Percentiles rank a stretch among this genome's conserved stretches.
These are phyloP conservation scores for Jackrogersella minutella DNA, from an alignment of 495 filamentous ascomycete species.

Conservation along the genomic window DNA sequence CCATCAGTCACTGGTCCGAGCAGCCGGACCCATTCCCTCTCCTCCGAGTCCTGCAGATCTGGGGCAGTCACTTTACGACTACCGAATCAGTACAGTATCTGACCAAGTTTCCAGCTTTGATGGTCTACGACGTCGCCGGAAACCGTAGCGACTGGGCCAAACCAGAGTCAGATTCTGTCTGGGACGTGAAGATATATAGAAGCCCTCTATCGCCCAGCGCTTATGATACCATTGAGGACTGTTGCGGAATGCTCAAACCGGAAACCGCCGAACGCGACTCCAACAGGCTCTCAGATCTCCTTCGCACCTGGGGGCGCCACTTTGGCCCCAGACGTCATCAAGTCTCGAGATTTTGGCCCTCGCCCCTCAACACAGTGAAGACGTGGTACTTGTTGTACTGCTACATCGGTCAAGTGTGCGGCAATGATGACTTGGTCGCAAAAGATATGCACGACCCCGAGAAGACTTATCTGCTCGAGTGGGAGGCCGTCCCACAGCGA, in stretches of 20 bases:
- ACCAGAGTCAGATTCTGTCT: not conserved
- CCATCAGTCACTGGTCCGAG: constrained; percentile 45
- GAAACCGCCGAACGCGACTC: no score
- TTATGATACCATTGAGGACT: no score
- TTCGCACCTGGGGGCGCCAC: no score
- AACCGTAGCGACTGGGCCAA: constrained; percentile 26
- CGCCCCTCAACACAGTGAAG: no score
- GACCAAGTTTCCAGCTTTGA: constrained; percentile 37
- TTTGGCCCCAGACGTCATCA: no score
- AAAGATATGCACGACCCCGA: constrained; percentile 48
- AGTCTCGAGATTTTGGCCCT: no score
- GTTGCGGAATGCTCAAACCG: no score
- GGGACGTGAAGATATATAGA: no score
- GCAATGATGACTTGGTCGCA: constrained; percentile 14
- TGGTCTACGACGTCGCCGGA: constrained; percentile 36
- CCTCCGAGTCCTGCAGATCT: constrained; percentile 44
- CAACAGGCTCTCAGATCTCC: no score
- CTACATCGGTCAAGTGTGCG: constrained; percentile 16
- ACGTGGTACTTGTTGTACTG: constrained; percentile 21
- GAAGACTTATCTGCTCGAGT: constrained; percentile 46
- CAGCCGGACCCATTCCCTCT: constrained; percentile 37
- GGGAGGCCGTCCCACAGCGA: not conserved
- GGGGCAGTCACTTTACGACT: constrained; percentile 26
- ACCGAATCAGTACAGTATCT: constrained; percentile 35
- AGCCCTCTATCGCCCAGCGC: no score